Evolutionary conservation across 129 eudicot genomes (phyloP), one percentile per base, ranked within the genome.

Genomic region (Heracleum sosnowskyi): DNA sequence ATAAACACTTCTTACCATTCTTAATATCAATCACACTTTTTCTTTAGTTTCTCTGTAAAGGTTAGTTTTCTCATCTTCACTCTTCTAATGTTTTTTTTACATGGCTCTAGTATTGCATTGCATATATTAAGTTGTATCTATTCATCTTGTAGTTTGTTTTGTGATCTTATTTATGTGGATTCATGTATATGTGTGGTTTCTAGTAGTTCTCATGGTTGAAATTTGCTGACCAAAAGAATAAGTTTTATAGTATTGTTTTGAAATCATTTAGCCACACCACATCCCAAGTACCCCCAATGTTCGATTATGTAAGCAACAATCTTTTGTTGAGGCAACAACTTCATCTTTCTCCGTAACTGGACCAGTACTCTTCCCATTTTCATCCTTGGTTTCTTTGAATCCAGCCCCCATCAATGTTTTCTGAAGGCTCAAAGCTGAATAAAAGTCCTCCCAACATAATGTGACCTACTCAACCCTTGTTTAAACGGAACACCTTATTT

Each of bases 371-470:
- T 74, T 42, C 60, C 39, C 77, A 5, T n/a, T 11, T 33, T 73
- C 77, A 41, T 74, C 26, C 13, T 41, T 74, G 33, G 60, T 7
- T 74, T 39, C 77, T 44, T n/a, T 74, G 77, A 51, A 78, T 64
- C 92, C 87, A 86, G 22, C 89, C 88, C 18, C 84, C 87, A 79
- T 86, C 86, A 72, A 85, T 81, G 53, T 86, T 87, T 35, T 89
- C 91, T 0, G 96, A 88, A 0, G 93, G 96, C 78, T 90, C 96
- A n/a, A n/a, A n/a, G n/a, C n/a, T n/a, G n/a, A 16, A 91, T 89
- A 40, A 91, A 91, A 0, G 97, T 91, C 66, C 97, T 78, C 24
- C 97, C 97, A n/a, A 91, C 97, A 22, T 91, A 91, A 78, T 91
- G 97, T 2, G 97, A 91, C 69, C 97, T 83, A 16, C 89, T 89